These are phyloP conservation scores for Hygrophila difformis DNA, from an alignment of 257 asterid species.

Conservation along the genomic window DNA sequence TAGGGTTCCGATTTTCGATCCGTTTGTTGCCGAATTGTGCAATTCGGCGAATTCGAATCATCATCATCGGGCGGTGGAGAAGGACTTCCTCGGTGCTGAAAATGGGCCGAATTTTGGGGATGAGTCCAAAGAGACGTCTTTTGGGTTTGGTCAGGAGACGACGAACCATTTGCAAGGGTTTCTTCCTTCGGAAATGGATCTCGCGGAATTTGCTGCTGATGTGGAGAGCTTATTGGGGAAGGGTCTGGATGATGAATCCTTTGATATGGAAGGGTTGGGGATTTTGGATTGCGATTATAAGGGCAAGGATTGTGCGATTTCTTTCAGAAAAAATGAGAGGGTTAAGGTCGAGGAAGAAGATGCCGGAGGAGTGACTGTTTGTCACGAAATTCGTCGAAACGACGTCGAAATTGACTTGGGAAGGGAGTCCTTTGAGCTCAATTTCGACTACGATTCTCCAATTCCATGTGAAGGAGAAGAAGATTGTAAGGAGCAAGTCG, in stretches of 20 bases:
- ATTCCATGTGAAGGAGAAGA: constrained; percentile 22
- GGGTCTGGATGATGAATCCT: constrained; percentile 64
- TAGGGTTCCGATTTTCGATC: constrained; percentile 60
- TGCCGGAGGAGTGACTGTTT: constrained; percentile 14
- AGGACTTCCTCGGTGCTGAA: neutral
- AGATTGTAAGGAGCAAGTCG: neutral
- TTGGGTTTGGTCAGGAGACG: constrained; percentile 4
- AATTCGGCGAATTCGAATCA: neutral
- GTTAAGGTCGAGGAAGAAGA: constrained; percentile 42
- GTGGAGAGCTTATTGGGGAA: constrained; percentile 73
- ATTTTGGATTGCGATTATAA: constrained; percentile 17
- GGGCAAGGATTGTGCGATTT: neutral
- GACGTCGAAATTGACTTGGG: constrained; percentile 16
- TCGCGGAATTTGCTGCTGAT: constrained; percentile 71
- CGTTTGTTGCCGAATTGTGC: constrained; percentile 19
- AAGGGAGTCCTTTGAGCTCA: constrained; percentile 38
- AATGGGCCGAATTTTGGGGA: neutral
- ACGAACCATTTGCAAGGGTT: constrained; percentile 25
- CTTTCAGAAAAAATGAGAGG: constrained; percentile 13
- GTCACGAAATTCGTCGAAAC: neutral
- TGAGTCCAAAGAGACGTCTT: constrained; percentile 14
- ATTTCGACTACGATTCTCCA: constrained; percentile 39
- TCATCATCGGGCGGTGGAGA: neutral
- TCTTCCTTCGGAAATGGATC: constrained; percentile 65
- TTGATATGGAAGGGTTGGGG: constrained; percentile 64